These are phyloP conservation scores for Aspergillus sp. DNA, from an alignment of 2,329 filamentous ascomycete genomes.

Conservation along the genomic window DNA sequence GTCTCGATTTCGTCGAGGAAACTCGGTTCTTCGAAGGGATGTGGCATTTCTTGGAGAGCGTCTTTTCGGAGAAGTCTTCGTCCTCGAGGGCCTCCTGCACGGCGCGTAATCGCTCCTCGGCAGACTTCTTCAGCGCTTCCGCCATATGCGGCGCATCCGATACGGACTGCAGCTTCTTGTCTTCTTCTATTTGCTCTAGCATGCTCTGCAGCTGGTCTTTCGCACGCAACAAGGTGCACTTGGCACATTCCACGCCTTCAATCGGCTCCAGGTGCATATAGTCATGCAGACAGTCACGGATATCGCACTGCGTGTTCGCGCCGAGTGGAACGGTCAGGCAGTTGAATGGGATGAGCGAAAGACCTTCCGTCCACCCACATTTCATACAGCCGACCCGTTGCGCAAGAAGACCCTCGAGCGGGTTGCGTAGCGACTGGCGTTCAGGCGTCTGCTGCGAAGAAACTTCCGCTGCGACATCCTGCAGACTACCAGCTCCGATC, in stretches of 20 bases:
- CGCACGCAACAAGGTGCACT: slow-evolving; percentile 73
- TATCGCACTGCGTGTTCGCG: slow-evolving; percentile 61
- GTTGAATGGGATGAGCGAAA: slow-evolving; percentile 90
- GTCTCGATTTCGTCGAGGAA: slow-evolving; percentile 80
- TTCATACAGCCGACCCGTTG: slow-evolving; percentile 84
- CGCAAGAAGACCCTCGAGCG: slow-evolving; percentile 81
- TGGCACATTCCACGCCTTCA: slow-evolving; percentile 84
- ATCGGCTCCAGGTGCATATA: slow-evolving; percentile 85
- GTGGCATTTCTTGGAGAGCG: slow-evolving; percentile 62
- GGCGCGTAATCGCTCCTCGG: slow-evolving; percentile 58
- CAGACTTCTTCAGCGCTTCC: slow-evolving; percentile 40
- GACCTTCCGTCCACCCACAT: slow-evolving; percentile 83
- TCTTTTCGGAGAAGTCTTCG: slow-evolving; percentile 75
- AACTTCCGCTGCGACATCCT: slow-evolving; percentile 13
- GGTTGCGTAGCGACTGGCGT: slow-evolving; percentile 58
- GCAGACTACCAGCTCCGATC: slow-evolving; percentile 20
- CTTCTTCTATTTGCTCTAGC: slow-evolving; percentile 41
- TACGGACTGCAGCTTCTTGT: slow-evolving; percentile 22
- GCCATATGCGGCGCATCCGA: slow-evolving; percentile 27
- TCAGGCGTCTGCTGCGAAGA: slow-evolving; percentile 16
- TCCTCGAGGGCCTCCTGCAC: slow-evolving; percentile 72
- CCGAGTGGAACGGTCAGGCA: slow-evolving; percentile 85
- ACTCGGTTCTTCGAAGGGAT: slow-evolving; percentile 67
- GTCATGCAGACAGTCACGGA: slow-evolving; percentile 77
- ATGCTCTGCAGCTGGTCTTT: slow-evolving; percentile 54